Conservation (phyloP, 116 monocot genomes). For the Cymodocea nodosa region DNA sequence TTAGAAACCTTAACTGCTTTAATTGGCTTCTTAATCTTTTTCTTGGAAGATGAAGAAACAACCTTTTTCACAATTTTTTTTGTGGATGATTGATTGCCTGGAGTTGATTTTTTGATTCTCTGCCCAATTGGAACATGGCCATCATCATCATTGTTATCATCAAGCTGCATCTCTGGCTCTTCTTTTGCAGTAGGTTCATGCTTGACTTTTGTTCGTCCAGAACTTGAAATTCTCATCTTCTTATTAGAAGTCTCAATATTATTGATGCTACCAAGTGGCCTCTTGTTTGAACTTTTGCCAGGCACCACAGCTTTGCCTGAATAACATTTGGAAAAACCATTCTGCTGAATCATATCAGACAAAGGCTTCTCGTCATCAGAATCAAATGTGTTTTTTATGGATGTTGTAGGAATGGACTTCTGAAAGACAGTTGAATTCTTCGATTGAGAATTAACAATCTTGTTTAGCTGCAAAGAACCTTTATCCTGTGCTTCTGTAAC, state of each 20-base stretch:
- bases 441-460: constrained; percentile 24
- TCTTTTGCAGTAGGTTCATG: constrained; percentile 33
- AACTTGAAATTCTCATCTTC: constrained; percentile 48
- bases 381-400: constrained; percentile 9
- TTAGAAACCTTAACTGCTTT: constrained; percentile 39
- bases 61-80: constrained; percentile 50
- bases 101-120: constrained; percentile 47
- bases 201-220: constrained; percentile 22
- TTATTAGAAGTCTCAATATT: constrained; percentile 33
- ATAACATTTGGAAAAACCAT: constrained; percentile 24
- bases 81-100: constrained; percentile 21
- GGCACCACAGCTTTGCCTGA: constrained; percentile 7
- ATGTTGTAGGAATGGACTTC: constrained; percentile 5
- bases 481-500: too few species aligned
- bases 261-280: constrained; percentile 29
- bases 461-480: neutral
- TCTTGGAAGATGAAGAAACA: constrained; percentile 35
- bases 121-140: constrained; percentile 58
- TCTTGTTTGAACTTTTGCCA: constrained; percentile 34
- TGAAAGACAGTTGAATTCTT: constrained; percentile 27
- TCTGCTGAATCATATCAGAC: constrained; percentile 23
- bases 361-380: constrained; percentile 46
- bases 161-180: constrained; percentile 24
- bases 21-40: constrained; percentile 41
- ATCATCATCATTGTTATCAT: constrained; percentile 20